A percentile compares a stretch with the other conserved stretches of the same genome.
phyloP scores from a whole-genome alignment of 768 basidiomycete genomes.

The Lentinula boryana region DNA sequence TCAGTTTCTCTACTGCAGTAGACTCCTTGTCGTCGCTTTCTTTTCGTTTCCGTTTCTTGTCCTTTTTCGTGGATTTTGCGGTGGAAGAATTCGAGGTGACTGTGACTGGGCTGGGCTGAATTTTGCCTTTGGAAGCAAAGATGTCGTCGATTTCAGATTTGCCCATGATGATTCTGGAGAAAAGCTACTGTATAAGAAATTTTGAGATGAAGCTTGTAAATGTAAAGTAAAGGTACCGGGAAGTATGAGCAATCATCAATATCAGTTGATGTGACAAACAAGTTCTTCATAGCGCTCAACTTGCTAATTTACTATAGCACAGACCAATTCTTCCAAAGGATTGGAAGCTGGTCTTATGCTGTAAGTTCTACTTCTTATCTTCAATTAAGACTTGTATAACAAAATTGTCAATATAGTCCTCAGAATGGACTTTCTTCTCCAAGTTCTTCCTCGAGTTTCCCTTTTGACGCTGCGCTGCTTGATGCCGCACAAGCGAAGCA shows the following conservation, averaged over 20 bases:
- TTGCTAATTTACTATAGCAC: background rate
- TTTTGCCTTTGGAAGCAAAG: conserved; percentile 53
- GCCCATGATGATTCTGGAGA: conserved; percentile 21
- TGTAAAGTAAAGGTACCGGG: background rate
- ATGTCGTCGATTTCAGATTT: conserved; percentile 85
- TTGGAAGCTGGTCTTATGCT: conserved; percentile 18
- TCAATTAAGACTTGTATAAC: background rate
- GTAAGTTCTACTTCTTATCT: conserved; percentile 12
- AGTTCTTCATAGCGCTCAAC: background rate
- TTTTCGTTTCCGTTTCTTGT: conserved; percentile 26
- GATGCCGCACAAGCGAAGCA: conserved; percentile 72
- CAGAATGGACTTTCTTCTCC: background rate
- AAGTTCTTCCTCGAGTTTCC: conserved; percentile 14
- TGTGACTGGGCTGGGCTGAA: conserved; percentile 10
- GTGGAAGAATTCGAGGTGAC: conserved; percentile 19
- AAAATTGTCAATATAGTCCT: background rate
- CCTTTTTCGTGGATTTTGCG: conserved; percentile 24
- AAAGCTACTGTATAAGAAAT: background rate
- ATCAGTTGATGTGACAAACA: background rate
- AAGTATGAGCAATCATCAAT: background rate
- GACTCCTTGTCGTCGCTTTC: background rate
- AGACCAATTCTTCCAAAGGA: background rate
- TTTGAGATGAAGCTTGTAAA: background rate
- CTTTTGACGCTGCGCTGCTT: conserved; percentile 37
- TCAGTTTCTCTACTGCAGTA: background rate